A percentile compares a stretch with the other conserved stretches of the same genome.
phyloP scores from a whole-genome alignment of 495 filamentous ascomycete genomes.

The Neurospora sp. region DNA sequence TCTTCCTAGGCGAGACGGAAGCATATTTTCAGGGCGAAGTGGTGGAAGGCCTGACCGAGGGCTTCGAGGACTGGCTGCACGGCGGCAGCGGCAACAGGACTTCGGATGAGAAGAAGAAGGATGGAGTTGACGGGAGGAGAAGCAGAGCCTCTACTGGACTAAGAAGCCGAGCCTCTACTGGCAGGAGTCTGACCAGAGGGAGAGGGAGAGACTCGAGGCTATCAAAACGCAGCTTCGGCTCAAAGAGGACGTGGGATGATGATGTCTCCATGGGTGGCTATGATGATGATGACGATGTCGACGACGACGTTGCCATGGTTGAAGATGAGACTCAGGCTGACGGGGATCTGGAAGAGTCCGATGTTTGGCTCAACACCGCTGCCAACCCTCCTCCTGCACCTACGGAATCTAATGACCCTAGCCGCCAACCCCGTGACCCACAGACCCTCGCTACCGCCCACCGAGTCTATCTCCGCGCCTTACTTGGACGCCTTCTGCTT shows the following conservation, averaged over 20 bases:
- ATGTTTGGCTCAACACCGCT: neutral
- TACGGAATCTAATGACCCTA: neutral
- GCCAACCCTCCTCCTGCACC: neutral
- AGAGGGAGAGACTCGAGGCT: neutral
- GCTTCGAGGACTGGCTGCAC: constrained; percentile 42
- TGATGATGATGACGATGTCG: neutral
- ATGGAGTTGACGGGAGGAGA: neutral
- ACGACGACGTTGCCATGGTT: constrained; percentile 14
- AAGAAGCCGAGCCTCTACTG: constrained; percentile 10
- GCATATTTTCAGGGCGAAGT: constrained; percentile 86
- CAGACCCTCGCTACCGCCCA: constrained; percentile 76
- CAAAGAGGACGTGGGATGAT: neutral
- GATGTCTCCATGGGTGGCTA: neutral
- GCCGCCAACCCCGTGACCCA: constrained; percentile 50
- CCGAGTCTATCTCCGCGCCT: constrained; percentile 55
- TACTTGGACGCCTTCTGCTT: constrained; percentile 61
- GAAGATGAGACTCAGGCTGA: constrained; percentile 6
- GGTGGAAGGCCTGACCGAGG: constrained; percentile 65
- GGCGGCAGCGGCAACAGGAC: constrained; percentile 20
- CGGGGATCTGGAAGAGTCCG: neutral
- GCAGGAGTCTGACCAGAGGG: neutral
- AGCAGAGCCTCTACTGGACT: neutral
- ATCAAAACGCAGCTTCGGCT: neutral
- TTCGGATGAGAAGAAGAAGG: constrained; percentile 5
- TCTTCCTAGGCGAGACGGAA: constrained; percentile 77